A percentile compares a stretch with the other conserved stretches of the same genome.
Conservation (phyloP, 164 flowering plant genomes). For the Houttuynia cordata region DNA sequence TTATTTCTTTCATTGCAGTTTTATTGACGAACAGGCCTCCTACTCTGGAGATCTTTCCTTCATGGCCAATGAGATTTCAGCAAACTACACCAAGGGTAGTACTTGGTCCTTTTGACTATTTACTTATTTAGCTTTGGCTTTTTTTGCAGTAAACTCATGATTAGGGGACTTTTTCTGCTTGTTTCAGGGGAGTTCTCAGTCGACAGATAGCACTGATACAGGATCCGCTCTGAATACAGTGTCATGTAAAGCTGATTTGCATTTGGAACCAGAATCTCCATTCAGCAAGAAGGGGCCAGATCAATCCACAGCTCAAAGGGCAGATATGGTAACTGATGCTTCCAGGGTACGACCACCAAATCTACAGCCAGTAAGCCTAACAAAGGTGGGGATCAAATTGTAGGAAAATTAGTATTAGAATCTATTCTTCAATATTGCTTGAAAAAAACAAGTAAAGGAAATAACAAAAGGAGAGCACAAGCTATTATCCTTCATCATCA, state of each 20-base stretch:
- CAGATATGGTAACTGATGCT: slow-evolving; percentile 28
- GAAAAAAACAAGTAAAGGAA: no score
- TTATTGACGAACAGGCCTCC: slow-evolving; percentile 7
- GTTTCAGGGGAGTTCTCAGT: slow-evolving; percentile 51
- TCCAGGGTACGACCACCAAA: slow-evolving; percentile 22
- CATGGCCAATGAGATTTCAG: slow-evolving; percentile 13
- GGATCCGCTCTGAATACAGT: slow-evolving; percentile 53
- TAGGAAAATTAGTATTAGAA: not conserved
- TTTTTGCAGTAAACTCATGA: not conserved
- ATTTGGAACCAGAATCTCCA: slow-evolving; percentile 43
- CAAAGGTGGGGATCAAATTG: no score
- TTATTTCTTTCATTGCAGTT: slow-evolving; percentile 4
- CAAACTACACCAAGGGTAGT: slow-evolving; percentile 8
- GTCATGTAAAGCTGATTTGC: slow-evolving; percentile 41
- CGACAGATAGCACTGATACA: slow-evolving; percentile 69
- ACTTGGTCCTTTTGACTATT: not conserved
- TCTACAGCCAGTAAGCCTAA: slow-evolving; percentile 39
- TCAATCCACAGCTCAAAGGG: slow-evolving; percentile 11
- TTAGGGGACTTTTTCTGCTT: not conserved
- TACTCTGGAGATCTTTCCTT: slow-evolving; percentile 12
- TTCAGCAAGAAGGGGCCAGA: slow-evolving; percentile 32
- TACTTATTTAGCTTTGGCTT: not conserved
- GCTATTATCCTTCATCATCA: no score
- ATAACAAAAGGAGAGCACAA: no score
- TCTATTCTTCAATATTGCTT: no score